These are phyloP conservation scores for Fusarium mexicanum DNA, from an alignment of 2,329 filamentous ascomycete genomes.

Conservation along the genomic window DNA sequence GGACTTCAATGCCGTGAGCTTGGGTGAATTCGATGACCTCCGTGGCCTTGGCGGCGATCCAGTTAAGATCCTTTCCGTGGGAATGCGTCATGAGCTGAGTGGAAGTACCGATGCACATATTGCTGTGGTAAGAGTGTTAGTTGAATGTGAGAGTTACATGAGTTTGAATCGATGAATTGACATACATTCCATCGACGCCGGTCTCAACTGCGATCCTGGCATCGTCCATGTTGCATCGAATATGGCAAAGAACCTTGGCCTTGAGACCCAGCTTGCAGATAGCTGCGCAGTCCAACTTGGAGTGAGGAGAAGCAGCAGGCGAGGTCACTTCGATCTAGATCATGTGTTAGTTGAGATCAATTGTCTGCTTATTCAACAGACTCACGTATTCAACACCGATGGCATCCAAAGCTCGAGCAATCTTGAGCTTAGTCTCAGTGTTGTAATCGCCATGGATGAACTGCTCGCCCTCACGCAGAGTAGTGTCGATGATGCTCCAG, in stretches of 20 bases:
- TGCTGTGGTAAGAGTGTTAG: conserved; percentile 43
- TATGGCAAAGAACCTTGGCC: conserved; percentile 56
- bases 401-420: conserved; percentile 47
- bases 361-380: rapidly evolving
- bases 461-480: conserved; percentile 42
- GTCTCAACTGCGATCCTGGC: conserved; percentile 83
- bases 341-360: not conserved
- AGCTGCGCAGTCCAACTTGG: conserved; percentile 83
- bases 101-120: conserved; percentile 87
- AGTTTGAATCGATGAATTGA: not conserved
- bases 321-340: conserved; percentile 75
- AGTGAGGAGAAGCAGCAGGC: conserved; percentile 87
- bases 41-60: conserved; percentile 70
- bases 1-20: conserved; percentile 43
- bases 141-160: no score
- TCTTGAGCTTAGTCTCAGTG: conserved; percentile 56
- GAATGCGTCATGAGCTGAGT: conserved; percentile 85
- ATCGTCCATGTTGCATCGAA: conserved; percentile 51
- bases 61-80: conserved; percentile 92
- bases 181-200: conserved; percentile 62
- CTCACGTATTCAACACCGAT: conserved; percentile 62
- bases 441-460: conserved; percentile 81
- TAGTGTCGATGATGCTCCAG: conserved; percentile 41
- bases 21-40: conserved; percentile 48
- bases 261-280: conserved; percentile 95